Conservation (phyloP, 169 alveolate genomes). For the Plasmodium knowlesi region DNA sequence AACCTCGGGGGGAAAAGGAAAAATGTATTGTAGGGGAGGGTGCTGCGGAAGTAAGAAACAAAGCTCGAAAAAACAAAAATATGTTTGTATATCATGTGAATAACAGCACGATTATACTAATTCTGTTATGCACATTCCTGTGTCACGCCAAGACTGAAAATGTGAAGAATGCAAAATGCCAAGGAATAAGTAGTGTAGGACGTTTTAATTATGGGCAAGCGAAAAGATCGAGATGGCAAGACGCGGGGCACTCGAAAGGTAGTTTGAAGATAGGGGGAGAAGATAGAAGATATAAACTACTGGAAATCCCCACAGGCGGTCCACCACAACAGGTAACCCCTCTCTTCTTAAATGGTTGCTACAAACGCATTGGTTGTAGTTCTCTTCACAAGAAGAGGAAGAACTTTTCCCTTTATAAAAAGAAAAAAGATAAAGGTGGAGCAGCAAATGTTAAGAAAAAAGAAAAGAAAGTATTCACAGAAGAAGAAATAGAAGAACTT, state of each 20-base stretch:
- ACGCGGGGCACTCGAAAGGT: neutral
- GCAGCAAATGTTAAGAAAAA: conserved; percentile 26
- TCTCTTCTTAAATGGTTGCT: neutral
- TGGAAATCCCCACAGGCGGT: neutral
- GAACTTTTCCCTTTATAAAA: conserved; percentile 35
- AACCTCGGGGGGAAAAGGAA: neutral
- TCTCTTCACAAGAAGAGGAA: neutral
- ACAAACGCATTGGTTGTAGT: neutral
- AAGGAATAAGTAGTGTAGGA: neutral
- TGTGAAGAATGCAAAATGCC: neutral
- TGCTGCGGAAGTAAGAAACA: neutral
- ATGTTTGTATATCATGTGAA: conserved; percentile 66
- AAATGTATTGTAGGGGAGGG: neutral
- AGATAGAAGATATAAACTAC: neutral
- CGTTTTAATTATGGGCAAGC: neutral
- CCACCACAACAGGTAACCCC: neutral
- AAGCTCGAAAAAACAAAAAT: conserved; percentile 3
- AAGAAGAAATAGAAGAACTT: conserved; percentile 70
- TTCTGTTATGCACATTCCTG: conserved; percentile 25
- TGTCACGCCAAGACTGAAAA: conserved; percentile 1
- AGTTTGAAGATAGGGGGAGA: neutral
- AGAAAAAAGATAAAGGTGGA: conserved; percentile 39
- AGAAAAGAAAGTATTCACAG: conserved; percentile 43
- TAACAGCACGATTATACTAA: conserved; percentile 6
- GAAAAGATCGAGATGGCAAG: neutral